Evolutionary conservation across 352 stramenopile genomes (phyloP), one percentile per base, ranked within the genome.

Genomic region (Blastocystis sp.): DNA sequence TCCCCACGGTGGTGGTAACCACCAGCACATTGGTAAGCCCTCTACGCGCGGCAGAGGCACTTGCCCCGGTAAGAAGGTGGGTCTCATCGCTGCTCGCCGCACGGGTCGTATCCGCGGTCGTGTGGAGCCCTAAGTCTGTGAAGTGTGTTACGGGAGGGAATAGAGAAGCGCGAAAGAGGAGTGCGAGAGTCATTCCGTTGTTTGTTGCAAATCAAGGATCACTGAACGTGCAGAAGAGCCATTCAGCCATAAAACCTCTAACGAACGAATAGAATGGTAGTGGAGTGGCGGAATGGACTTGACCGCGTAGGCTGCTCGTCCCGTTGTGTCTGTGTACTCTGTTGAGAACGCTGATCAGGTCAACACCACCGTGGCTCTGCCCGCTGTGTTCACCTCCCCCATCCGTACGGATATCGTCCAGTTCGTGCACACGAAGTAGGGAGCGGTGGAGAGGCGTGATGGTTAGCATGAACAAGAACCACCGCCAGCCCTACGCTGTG

Each of bases 321-420:
- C 96, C 90, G 92, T 98, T 81, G 94, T 98, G 86, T 97, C 94
- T 77, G 94, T 98, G 76, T 95, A 97, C 92, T 95, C 95, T 77
- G 82, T 94, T 65, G 92, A 93, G 86, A 69, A 74, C 45, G 90
- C 90, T 53, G 92, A 93, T 88, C 90, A 94, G 66, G 95, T 97
- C 79, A 82, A 92, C 64, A 92, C 92, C 89, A 94, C 97, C 91
- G 93, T 97, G 78, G 92, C 93, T 88, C 93, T 98, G 60, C 96
- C 96, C 45, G 93, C 91, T 67, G 95, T 98, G 89, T 97, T 98
- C 92, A 97, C 94, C 89, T 95, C 96, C 53, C 97, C 97, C 78
- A 98, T 99, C 91, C 95, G 97, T 90, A 94, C 96, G 76, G 97
- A 99, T 92, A 93, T 99, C 74, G 96, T 99, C 89, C 96, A 98